A percentile compares a stretch with the other conserved stretches of the same genome.
These are phyloP conservation scores for Xerocomus spinulosus DNA, from an alignment of 768 basidiomycete species.

Conservation along the genomic window DNA sequence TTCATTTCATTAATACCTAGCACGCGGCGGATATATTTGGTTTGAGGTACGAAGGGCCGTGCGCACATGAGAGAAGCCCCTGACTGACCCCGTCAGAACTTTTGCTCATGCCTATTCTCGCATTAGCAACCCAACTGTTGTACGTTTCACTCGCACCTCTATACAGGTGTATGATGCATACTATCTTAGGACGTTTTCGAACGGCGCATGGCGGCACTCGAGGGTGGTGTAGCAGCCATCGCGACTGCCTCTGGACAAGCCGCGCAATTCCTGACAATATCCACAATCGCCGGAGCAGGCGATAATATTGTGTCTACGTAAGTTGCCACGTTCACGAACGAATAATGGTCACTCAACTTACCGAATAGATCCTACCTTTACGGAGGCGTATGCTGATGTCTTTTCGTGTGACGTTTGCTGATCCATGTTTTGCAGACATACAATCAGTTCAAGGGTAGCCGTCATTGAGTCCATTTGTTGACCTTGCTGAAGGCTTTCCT, in stretches of 20 bases:
- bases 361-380: conserved; percentile 14
- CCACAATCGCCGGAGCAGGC: conserved; percentile 54
- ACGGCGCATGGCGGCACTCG: conserved; percentile 72
- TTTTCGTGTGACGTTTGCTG: not conserved
- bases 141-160: not conserved
- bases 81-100: conserved; percentile 2
- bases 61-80: no score
- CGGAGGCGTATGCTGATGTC: conserved; percentile 11
- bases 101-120: conserved; percentile 13
- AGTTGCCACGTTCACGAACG: conserved; percentile 39
- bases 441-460: conserved; percentile 19
- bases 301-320: conserved; percentile 78
- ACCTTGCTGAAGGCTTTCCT: not conserved
- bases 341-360: no score
- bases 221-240: conserved; percentile 73
- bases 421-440: conserved; percentile 7
- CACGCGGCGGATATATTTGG: conserved; percentile 14
- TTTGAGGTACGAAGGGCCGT: conserved; percentile 5
- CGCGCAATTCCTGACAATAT: conserved; percentile 71
- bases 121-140: conserved; percentile 20
- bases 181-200: conserved; percentile 65
- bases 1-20: not conserved
- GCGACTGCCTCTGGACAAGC: conserved; percentile 72
- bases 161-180: not conserved
- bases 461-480: no score